Base-by-base conservation (phyloP, 2,329 filamentous ascomycete species). In the Aspergillus ochraceoroseus region DNA sequence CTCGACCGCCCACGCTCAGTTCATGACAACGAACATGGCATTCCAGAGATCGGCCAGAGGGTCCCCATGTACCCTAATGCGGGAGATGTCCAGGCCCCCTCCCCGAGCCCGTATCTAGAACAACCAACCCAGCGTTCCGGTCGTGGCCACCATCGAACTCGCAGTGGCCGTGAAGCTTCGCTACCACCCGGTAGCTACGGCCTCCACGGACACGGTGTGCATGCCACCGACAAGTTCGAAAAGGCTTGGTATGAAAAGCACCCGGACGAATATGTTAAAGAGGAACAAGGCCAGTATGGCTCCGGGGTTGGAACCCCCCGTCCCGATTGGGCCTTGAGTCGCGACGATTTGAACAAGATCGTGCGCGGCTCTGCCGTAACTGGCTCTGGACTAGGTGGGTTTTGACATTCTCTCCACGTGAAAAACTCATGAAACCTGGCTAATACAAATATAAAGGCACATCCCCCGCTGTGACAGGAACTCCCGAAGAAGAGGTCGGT, bases 81-180 rank as follows among this genome's bases (percentile, higher is more conserved):
- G 29, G 92, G 92, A 47, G 90, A 96, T 61, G 92, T 96, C 7
- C 92, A 98, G 68, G 92, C 92, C 9, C 92, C 92, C 2, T 92
- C 89, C 2, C 88, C 89, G 1, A 77, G 80, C 2, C 83, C 82
- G 6, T 70, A 66, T 44, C 56, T 63, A 32, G 58, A 62, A 32
- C 59, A 67, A 13, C 61, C 78, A 49, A 71, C 70, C 25, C 58
- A 73, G 60, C 60, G 64, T 46, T 49, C 65, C 52, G 71, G 72
- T 46, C 74, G 71, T 50, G 66, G 80, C 46, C 85, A 89, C 58
- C 70, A 75, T 38, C 81, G 87, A 48, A 87, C 79, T 66, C 79
- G 77, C 45, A 94, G 87, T 62, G 78, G 77, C 32, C 77, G 81
- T 40, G 84, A 81, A 46, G 70, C 83, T 23, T 83, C 82, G 53